phyloP scores from a whole-genome alignment of 495 filamentous ascomycete genomes.

The Aspergillus egyptiacus region DNA sequence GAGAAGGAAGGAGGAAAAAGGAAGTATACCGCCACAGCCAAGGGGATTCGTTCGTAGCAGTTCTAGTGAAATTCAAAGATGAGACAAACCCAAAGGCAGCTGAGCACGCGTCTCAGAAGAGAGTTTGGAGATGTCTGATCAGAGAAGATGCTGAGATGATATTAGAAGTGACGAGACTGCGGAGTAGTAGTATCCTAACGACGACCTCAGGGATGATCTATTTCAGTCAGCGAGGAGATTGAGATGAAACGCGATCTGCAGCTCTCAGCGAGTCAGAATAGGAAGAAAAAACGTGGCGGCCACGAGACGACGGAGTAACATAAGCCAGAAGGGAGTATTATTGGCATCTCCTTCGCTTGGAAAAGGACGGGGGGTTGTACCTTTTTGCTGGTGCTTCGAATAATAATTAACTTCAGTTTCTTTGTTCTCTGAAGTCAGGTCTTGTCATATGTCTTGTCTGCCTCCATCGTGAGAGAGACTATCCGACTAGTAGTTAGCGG shows the following conservation, averaged over 20 bases:
- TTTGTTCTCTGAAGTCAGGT: slow-evolving; percentile 4
- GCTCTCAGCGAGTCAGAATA: slow-evolving; percentile 33
- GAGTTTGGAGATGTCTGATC: background rate
- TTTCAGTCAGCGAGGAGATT: no score
- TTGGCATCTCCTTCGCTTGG: no score
- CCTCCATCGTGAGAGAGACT: no score
- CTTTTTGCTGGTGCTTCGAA: no score
- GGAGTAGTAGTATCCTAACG: no score
- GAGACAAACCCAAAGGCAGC: background rate
- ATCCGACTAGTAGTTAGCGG: no score
- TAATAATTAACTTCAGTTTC: background rate
- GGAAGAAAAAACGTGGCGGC: slow-evolving; percentile 37
- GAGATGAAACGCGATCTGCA: slow-evolving; percentile 11
- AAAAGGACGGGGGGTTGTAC: no score
- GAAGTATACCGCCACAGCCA: slow-evolving; percentile 1
- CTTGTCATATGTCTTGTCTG: slow-evolving; percentile 5
- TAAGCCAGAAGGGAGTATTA: no score
- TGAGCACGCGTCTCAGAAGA: background rate
- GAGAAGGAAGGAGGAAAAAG: slow-evolving; percentile 1
- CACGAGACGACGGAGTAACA: slow-evolving; percentile 30
- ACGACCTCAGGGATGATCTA: no score
- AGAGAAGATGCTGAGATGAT: background rate
- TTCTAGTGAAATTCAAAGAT: background rate
- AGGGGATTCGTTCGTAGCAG: background rate
- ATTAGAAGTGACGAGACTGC: no score